Percentiles rank a stretch among this genome's conserved stretches.
These are phyloP conservation scores for Pelargonium nanum DNA, from an alignment of 345 rosid species.

Conservation along the genomic window DNA sequence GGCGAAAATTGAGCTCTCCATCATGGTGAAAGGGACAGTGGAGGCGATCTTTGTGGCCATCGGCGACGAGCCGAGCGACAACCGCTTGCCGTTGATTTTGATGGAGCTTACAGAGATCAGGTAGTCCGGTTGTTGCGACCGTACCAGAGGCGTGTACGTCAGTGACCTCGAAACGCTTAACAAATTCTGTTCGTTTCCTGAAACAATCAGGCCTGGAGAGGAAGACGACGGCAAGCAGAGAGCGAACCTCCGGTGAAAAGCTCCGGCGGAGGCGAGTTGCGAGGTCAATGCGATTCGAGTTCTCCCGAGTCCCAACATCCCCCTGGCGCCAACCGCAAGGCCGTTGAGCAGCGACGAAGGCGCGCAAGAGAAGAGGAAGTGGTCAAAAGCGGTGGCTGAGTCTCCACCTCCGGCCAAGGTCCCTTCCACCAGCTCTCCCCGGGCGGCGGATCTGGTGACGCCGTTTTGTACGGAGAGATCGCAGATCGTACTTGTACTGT, in stretches of 20 bases:
- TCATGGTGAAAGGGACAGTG: constrained; percentile 46
- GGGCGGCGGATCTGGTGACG: constrained; percentile 18
- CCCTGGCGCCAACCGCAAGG: constrained; percentile 38
- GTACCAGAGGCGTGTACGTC: constrained; percentile 41
- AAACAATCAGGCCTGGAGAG: constrained; percentile 28
- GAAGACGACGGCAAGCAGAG: constrained; percentile 45
- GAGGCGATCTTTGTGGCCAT: constrained; percentile 51
- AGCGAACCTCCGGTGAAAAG: constrained; percentile 28
- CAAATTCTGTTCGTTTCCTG: constrained; percentile 23
- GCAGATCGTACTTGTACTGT: constrained; percentile 21
- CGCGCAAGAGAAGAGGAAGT: constrained; percentile 35
- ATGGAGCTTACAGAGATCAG: constrained; percentile 42
- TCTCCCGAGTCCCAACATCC: constrained; percentile 57
- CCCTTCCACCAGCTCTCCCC: constrained; percentile 41
- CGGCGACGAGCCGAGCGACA: constrained; percentile 21
- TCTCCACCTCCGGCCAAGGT: constrained; percentile 24
- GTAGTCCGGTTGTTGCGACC: constrained; percentile 20
- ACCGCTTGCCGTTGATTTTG: constrained; percentile 34
- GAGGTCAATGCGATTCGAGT: constrained; percentile 42
- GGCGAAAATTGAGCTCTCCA: constrained; percentile 48
- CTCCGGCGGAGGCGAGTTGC: constrained; percentile 34
- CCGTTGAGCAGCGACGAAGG: constrained; percentile 32
- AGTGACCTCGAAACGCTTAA: constrained; percentile 32
- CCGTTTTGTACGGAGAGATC: constrained; percentile 25
- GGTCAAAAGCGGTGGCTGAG: constrained; percentile 12